Evolutionary conservation across 1,139 yeast species (phyloP), one percentile per base, ranked within the genome.

Genomic region (Hemisphaericaspora subhashii): DNA sequence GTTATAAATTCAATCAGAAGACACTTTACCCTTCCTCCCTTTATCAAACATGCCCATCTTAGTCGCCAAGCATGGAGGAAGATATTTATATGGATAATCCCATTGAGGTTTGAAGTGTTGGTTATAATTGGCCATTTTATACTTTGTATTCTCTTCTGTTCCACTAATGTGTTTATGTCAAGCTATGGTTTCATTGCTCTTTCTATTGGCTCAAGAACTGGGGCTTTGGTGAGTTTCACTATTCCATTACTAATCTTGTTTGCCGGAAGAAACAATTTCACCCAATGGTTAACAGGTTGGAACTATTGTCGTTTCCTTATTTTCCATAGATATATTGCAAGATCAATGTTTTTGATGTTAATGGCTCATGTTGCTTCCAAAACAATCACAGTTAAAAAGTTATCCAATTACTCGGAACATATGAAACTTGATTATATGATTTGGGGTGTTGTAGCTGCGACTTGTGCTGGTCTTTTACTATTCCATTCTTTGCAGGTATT

Each of bases 391-490:
- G 28, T 42, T 12, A 35, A 26, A 17, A 11, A 5, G 2, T 36
- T 37, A 13, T 28, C 55, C 4, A 57, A 57, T 33, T 64, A 55
- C 41, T 40, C 47, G 9, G 38, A 51, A 8, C 62, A 74, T 52
- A 52, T 63, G 32, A 50, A 47, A 4, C 44, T 53, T 17, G 53
- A 46, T 1, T 74, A 64, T 54, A 64, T 59, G 47, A 60, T 60
- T 41, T 72, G 75, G 62, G 92, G 89, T 37, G 60, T 72, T 37
- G 66, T 68, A 26, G 74, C 79, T 2, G 45, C 64, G 2, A 54
- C 68, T 32, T 46, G 69, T 20, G 62, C 64, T n/a, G 52, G 64
- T 7, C 34, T 74, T 2, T 55, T 79, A 40, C 44, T 68, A 12
- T 51, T 70, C 33, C 68, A 72, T 23, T 46, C 54, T 1, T 44